Evolutionary conservation across 1,284 basidiomycete genomes (phyloP), one percentile per base, ranked within the genome.

Genomic region (Heterobasidion parviporum): DNA sequence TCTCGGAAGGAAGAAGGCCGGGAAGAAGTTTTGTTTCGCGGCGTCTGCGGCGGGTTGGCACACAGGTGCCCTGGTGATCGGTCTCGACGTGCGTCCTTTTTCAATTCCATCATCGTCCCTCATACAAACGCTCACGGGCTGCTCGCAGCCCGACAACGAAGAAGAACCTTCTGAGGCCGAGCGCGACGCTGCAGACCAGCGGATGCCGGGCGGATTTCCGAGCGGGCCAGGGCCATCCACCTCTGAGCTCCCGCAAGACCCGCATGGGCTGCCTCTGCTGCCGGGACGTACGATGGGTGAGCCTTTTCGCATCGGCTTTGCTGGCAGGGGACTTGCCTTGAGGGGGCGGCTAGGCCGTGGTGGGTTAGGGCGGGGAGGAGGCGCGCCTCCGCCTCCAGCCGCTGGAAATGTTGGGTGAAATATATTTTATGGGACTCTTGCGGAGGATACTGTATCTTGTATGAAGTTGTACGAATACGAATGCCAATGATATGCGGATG

Each of bases 41-140:
- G 84, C 85, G 8, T 79, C 89, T 5, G 89, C 91, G 4, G 80
- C 83, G 0, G 93, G 92, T 12, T 93, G 92, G 92, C 93, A 95
- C 64, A 89, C 82, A 56, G 93, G 92, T 9, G 91, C 91, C 0
- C 73, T 95, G 52, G 89, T 91, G 1, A 86, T 94, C 34, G 89
- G 92, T 65, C 70, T 91, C 18, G 81, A 87, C 72, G 84, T 85
- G 55, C 61, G 52, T n/a, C 5, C 34, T 33, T 36, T 26, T 5
- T 14, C 49, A 48, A 7, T 10, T 26, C 46, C 10, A 20, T 14
- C n/a, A 4, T 32, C 46, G 10, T 16, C 26, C 26, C 18, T 48
- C 18, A 26, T 26, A 5, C 46, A 16, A 4, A 14, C 18, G 16
- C 46, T 48, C 26, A 18, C 46, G 7, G 26, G 3, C 46, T 10